Evolutionary conservation across 1,139 yeast species (phyloP), one percentile per base, ranked within the genome.

Genomic region (Yamadazyma diospyri): DNA sequence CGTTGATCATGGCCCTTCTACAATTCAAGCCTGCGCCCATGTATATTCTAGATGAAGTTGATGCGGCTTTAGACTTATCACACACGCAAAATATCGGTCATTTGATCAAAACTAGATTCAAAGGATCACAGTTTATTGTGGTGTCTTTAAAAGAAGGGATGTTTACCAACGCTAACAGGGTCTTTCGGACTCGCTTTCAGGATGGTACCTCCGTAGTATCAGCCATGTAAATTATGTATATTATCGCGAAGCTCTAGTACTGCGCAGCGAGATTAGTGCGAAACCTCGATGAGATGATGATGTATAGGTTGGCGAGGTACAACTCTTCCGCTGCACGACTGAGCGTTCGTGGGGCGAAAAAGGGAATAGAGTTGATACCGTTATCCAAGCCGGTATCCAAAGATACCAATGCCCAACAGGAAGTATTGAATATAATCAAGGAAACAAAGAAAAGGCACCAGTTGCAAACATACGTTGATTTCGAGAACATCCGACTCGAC

Each of bases 41-140:
- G 95, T 92, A 92, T 55, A 89, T 92, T 48, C 67, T 92, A 38
- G 98, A 92, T 60, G 98, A 92, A 60, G 97, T 92, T 23, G 98
- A 92, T 61, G 98, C 99, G 1, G 99, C 99, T 1, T 72, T 94
- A 43, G 99, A 94, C 66, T 72, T 89, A 43, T 86, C 95, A 35
- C 99, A 94, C 56, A 94, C 99, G 1, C 97, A 94, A 57, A 92
- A 92, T 51, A 92, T 94, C 50, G 99, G 99, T 4, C 96, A 88
- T 53, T 69, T 94, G 53, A 92, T 94, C 57, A 92, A 89, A 61
- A 89, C 97, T 0, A 69, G 96, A 47, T 94, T 94, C 60, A 83
- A 85, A 55, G 97, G 95, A 0, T 83, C 97, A 2, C 99, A 94
- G 55, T 94, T 94, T 52, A 89, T 94, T 45, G 95, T 94, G 35